Conservation (phyloP, 768 basidiomycete species). For the Calocybe gangraenosa region DNA sequence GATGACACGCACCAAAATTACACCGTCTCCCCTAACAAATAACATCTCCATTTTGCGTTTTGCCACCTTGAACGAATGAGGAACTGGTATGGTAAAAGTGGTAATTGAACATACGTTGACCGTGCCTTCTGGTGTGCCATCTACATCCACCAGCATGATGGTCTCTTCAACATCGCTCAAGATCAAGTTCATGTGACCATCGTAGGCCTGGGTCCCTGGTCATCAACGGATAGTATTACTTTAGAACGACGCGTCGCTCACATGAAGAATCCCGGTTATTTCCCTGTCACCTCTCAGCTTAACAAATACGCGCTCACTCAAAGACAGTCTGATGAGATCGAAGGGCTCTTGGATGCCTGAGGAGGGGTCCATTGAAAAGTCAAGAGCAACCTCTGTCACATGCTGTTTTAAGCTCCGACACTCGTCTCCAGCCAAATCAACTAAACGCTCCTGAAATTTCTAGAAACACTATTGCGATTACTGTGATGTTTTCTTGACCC, state of each 20-base stretch:
- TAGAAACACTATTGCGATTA: slow-evolving; percentile 95
- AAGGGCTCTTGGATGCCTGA: slow-evolving; percentile 92
- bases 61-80: slow-evolving; percentile 54
- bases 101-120: slow-evolving; percentile 48
- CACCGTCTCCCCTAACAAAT: slow-evolving; percentile 95
- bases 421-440: slow-evolving; percentile 8
- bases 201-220: slow-evolving; percentile 72
- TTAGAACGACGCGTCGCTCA: slow-evolving; percentile 33
- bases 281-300: slow-evolving; percentile 95
- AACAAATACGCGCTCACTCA: slow-evolving; percentile 97
- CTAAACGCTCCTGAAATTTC: slow-evolving; percentile 3
- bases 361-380: slow-evolving; percentile 54
- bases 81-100: slow-evolving; percentile 2
- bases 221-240: slow-evolving; percentile 11
- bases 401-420: slow-evolving; percentile 28
- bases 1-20: slow-evolving; percentile 73
- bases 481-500: slow-evolving; percentile 90
- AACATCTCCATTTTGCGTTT: slow-evolving; percentile 97
- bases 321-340: slow-evolving; percentile 92
- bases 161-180: slow-evolving; percentile 97
- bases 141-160: slow-evolving; percentile 93
- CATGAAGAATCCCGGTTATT: slow-evolving; percentile 88
- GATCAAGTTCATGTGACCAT: slow-evolving; percentile 99
- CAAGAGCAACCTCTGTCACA: slow-evolving; percentile 14
- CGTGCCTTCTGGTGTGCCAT: slow-evolving; percentile 55